Conservation (phyloP, 2,329 filamentous ascomycete species). For the Didymella pomorum region DNA sequence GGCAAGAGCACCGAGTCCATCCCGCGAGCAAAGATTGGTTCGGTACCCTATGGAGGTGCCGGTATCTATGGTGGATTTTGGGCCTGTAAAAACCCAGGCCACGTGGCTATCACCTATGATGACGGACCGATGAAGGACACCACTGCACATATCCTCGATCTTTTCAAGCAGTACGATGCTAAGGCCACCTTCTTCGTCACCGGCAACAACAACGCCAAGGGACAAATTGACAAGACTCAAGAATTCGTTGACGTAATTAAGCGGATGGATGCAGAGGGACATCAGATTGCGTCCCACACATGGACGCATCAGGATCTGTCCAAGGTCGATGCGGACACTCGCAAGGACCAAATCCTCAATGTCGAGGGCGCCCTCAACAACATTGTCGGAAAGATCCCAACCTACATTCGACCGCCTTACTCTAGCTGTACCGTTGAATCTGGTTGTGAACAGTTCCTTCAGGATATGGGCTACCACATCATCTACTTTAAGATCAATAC, state of each 20-base stretch:
- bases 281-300: slow-evolving; percentile 66
- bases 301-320: slow-evolving; percentile 60
- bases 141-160: slow-evolving; percentile 66
- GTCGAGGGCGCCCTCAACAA: slow-evolving; percentile 62
- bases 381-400: slow-evolving; percentile 61
- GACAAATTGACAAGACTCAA: slow-evolving; percentile 60
- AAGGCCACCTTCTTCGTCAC: slow-evolving; percentile 73
- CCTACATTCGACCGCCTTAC: slow-evolving; percentile 58
- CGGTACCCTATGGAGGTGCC: slow-evolving; percentile 61
- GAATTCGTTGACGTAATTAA: slow-evolving; percentile 59
- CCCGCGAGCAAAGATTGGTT: slow-evolving; percentile 60
- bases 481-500: slow-evolving; percentile 67
- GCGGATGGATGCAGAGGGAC: slow-evolving; percentile 61
- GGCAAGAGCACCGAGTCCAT: slow-evolving; percentile 63
- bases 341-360: slow-evolving; percentile 57
- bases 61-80: slow-evolving; percentile 56
- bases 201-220: slow-evolving; percentile 62
- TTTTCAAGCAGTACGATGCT: slow-evolving; percentile 64
- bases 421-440: slow-evolving; percentile 49
- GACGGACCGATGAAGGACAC: slow-evolving; percentile 67
- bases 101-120: slow-evolving; percentile 70
- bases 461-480: slow-evolving; percentile 62
- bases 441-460: slow-evolving; percentile 48
- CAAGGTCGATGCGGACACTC: slow-evolving; percentile 49
- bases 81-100: slow-evolving; percentile 58